Evolutionary conservation across 495 filamentous ascomycete genomes (phyloP), one percentile per base, ranked within the genome.

Genomic region (Penicillium egyptiacum): DNA sequence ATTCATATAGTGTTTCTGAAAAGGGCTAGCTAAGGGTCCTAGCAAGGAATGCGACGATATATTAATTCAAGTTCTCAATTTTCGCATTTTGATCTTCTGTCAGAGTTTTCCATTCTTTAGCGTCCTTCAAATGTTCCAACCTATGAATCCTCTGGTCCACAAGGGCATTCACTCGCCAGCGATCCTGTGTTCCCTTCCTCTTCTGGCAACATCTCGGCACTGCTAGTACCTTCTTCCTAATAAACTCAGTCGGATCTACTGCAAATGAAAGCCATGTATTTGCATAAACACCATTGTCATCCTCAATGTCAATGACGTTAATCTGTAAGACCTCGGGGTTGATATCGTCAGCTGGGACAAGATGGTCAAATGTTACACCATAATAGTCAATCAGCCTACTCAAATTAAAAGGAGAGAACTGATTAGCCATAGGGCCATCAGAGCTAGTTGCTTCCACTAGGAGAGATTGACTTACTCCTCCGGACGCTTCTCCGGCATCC

Each of bases 341-440:
- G 40, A 25, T 28, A 48, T 75, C 65, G 43, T 69, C 63, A 20
- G 51, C 40, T 20, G 66, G 66, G 20, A 72, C 64, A 51, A 71
- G 66, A 54, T 76, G 66, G 56, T 75, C 71, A 52, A 75, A 75
- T 55, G n/a, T 72, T 17, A 75, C 64, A 17, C 71, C 69, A 60
- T 74, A 75, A 49, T 72, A 72, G 56, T 76, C 70, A 59, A 77
- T 73, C 42, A 61, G 22, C 17, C 68, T 73, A 59, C 31, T 49
- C 16, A 22, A n/a, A n/a, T n/a, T n/a, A n/a, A n/a, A n/a, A n/a
- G n/a, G n/a, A n/a, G n/a, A n/a, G n/a, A n/a, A n/a, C n/a, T n/a
- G 26, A 2, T 28, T 28, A 28, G 26, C 26, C 7, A 28, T 28
- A n/a, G 9, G 40, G 19, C 3, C 10, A 42, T 5, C 40, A 19